phyloP scores from a whole-genome alignment of 805 yeast genomes.

The Starmera quercuum region DNA sequence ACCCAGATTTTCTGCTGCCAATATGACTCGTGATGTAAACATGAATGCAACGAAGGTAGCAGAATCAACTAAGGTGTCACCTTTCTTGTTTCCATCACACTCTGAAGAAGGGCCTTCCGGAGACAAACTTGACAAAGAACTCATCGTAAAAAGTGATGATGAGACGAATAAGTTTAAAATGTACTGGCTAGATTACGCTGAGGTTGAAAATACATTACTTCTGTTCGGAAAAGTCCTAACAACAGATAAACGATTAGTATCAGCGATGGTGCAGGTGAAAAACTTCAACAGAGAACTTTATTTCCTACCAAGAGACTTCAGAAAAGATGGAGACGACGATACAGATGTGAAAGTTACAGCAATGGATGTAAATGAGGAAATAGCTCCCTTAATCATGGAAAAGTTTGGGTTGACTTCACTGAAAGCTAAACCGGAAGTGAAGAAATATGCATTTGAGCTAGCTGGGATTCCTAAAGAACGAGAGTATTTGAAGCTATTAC shows the following conservation, averaged over 20 bases:
- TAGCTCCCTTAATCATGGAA: conserved; percentile 55
- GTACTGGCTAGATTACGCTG: conserved; percentile 89
- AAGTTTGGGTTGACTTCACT: conserved; percentile 55
- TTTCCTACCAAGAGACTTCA: conserved; percentile 64
- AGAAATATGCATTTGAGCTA: conserved; percentile 85
- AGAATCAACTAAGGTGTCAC: too few relatives aligned
- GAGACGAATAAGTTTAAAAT: conserved; percentile 48
- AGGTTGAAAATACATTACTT: conserved; percentile 58
- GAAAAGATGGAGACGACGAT: conserved; percentile 35
- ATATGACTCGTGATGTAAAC: conserved; percentile 34
- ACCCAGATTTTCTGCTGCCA: conserved; percentile 37
- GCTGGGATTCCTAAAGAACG: conserved; percentile 72
- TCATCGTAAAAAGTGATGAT: conserved; percentile 20
- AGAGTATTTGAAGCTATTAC: conserved; percentile 68
- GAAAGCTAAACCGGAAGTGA: conserved; percentile 62
- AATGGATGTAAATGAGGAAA: conserved; percentile 71
- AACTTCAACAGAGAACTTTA: conserved; percentile 66
- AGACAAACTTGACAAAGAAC: conserved; percentile 14
- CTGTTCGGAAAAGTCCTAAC: conserved; percentile 77
- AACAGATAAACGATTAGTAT: conserved; percentile 48
- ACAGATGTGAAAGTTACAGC: conserved; percentile 35
- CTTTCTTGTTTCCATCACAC: conserved; percentile 21
- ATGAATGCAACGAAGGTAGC: conserved; percentile 25
- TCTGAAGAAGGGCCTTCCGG: conserved; percentile 10
- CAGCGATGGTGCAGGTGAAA: conserved; percentile 70